Evolutionary conservation across 176 grass and related monocot genomes (phyloP).

Genomic region (Avena sativa): DNA sequence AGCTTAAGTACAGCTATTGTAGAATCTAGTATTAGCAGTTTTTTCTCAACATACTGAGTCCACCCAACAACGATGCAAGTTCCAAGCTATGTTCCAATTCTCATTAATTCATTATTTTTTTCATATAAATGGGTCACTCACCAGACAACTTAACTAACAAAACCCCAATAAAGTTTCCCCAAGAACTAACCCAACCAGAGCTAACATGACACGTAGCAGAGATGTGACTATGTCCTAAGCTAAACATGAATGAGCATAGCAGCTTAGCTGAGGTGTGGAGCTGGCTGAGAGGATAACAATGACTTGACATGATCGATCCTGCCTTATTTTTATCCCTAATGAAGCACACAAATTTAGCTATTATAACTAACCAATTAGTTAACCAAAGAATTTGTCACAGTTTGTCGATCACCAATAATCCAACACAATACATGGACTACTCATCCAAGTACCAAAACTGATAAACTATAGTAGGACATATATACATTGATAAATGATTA

Average conservation of each 20-base stretch:
- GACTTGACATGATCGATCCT: not conserved
- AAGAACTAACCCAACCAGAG: constrained; percentile 1
- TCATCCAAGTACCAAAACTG: no score
- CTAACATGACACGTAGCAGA: not conserved
- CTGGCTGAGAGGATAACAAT: not conserved
- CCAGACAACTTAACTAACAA: not conserved
- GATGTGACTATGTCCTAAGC: not conserved
- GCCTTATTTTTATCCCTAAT: not conserved
- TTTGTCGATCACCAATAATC: not conserved
- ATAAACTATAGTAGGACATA: not conserved
- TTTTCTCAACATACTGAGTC: not conserved
- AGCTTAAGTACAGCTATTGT: not conserved
- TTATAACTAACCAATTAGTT: not conserved
- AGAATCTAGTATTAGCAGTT: not conserved
- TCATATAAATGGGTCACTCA: not conserved
- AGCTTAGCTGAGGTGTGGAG: constrained; percentile 4
- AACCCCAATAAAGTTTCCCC: not conserved
- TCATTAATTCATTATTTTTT: not conserved
- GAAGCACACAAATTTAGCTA: not conserved
- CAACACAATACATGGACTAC: not conserved
- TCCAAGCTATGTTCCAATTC: not conserved
- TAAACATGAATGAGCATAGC: not conserved
- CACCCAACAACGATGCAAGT: not conserved
- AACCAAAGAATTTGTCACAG: not conserved
- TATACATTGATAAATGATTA: constrained; percentile 11